Conservation (phyloP, 331 rosid species). For the Arachis monticola region DNA sequence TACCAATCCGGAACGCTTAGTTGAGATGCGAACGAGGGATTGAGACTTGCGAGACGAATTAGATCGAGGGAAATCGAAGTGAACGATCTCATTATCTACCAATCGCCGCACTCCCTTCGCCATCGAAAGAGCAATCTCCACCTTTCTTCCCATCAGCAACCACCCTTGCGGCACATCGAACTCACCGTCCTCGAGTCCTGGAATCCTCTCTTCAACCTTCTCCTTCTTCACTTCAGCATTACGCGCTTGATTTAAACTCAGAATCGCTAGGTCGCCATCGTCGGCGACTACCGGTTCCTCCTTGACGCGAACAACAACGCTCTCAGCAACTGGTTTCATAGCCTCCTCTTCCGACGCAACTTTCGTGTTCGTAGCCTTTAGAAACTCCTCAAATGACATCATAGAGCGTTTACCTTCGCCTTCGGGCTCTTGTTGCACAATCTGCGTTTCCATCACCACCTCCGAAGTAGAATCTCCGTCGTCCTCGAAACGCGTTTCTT, state of each 20-base stretch:
- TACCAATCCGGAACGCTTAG: constrained; percentile 89
- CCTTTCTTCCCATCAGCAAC: constrained; percentile 71
- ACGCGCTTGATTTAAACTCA: background rate
- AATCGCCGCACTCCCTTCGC: constrained; percentile 62
- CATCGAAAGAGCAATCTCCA: constrained; percentile 66
- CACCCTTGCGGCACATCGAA: constrained; percentile 66
- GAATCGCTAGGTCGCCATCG: constrained; percentile 11
- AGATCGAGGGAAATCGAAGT: constrained; percentile 52
- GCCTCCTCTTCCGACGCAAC: constrained; percentile 16
- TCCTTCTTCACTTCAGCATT: constrained; percentile 34
- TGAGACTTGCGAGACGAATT: constrained; percentile 40
- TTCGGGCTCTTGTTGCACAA: background rate
- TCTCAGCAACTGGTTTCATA: constrained; percentile 6
- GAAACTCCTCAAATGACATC: constrained; percentile 43
- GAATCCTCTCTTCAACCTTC: constrained; percentile 38
- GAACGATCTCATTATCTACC: constrained; percentile 79
- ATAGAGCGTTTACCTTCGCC: background rate
- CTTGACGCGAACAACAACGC: background rate
- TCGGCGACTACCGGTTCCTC: constrained; percentile 2
- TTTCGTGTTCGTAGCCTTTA: constrained; percentile 26
- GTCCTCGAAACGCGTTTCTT: no score
- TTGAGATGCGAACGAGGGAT: constrained; percentile 80
- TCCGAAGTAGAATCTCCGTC: no score
- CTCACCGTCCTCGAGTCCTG: constrained; percentile 67
- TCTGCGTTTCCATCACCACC: no score